Evolutionary conservation across 305 asterid genomes (phyloP).

Genomic region (Solanum hybrid): DNA sequence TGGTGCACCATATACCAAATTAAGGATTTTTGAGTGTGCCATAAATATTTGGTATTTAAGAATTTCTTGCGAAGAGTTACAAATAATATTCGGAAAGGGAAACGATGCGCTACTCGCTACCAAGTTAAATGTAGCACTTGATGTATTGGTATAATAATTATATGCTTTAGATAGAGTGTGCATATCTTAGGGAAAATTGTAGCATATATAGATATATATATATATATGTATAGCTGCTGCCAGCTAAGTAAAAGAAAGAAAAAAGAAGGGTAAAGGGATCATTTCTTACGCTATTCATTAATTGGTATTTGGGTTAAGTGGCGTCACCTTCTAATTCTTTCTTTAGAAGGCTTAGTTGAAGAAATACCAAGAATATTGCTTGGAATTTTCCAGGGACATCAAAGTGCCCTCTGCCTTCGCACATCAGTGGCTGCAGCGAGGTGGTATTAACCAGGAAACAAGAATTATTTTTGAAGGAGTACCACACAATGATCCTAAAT

Average conservation of each 20-base stretch:
- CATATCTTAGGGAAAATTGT: too few species aligned
- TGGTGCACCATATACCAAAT: not conserved
- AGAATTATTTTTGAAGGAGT: not conserved
- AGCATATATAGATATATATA: too few species aligned
- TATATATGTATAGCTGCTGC: too few species aligned
- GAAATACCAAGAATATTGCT: not conserved
- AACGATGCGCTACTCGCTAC: too few species aligned
- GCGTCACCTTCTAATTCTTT: not conserved
- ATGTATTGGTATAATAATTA: too few species aligned
- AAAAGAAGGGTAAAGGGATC: not conserved
- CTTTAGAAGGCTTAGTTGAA: not conserved
- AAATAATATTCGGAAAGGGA: too few species aligned
- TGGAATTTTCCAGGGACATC: not conserved
- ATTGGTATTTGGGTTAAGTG: not conserved
- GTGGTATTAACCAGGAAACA: not conserved
- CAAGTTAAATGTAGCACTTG: too few species aligned
- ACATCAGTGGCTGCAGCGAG: not conserved
- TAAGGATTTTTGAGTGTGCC: not conserved
- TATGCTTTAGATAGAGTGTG: too few species aligned
- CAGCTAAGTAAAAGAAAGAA: too few species aligned
- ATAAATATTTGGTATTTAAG: too few species aligned
- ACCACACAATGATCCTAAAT: not conserved
- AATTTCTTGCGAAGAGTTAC: too few species aligned
- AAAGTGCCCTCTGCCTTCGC: not conserved
- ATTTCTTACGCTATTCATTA: not conserved